Evolutionary conservation across 2,329 filamentous ascomycete species (phyloP), one percentile per base, ranked within the genome.

Genomic region (Aspergillus sp.): DNA sequence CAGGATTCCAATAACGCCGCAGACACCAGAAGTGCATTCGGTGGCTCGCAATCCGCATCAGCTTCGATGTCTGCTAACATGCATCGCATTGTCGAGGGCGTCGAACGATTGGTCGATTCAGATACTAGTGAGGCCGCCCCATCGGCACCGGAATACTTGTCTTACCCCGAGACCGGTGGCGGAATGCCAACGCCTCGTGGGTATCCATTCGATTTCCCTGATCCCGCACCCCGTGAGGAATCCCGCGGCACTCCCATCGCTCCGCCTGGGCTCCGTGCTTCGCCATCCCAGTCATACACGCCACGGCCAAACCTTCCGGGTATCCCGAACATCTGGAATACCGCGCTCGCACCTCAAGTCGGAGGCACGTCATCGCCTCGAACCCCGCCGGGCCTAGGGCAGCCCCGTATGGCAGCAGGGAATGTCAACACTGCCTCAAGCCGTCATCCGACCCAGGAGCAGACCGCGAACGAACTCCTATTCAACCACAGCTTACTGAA

Each of bases 41-140:
- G 51, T 13, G 53, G 48, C 27, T 70, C 68, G 3, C 67, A 71
- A 34, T 64, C 68, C n/a, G 63, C 68, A 13, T 68, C 60, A 1
- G 53, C 53, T 16, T 62, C 61, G 1, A 54, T 64, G 37, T 58
- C 68, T 4, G 53, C 55, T 14, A 60, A 58, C 19, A 60, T 61
- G 54, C 44, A 60, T 32, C 51, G 57, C 14, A 60, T 61, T 19
- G 53, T 58, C 4, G 58, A 61, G 34, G 58, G 50, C 13, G 56
- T 61, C 6, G 58, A 61, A 30, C 49, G 54, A 26, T 41, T 61
- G 30, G 58, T 61, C 4, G 58, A 61, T 32, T 61, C 58, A 11
- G 58, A 61, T 35, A 58, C 56, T 4, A 60, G 58, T 30, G 58
- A 61, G 34, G 54, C 53, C 32, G 42, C 50, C 2, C 48, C 55